Evolutionary conservation across 1,284 basidiomycete species (phyloP).

Genomic region (Coriolopsis trogii): DNA sequence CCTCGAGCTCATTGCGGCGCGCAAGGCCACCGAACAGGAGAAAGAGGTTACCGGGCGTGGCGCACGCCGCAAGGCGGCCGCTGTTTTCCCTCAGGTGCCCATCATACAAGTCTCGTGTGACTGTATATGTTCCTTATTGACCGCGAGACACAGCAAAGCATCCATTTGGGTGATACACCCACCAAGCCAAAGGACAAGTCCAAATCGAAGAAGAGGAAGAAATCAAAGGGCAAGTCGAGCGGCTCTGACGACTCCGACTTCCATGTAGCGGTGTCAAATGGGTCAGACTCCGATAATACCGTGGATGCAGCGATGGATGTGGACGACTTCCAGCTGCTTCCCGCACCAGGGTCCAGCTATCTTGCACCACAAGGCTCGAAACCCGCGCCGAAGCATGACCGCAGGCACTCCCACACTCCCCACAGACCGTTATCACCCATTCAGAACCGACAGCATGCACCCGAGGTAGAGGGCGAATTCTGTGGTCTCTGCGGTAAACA

Average conservation of each 20-base stretch:
- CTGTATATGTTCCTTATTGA: background rate
- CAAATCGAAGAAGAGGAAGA: constrained; percentile 29
- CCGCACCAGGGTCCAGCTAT: constrained; percentile 11
- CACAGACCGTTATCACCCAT: constrained; percentile 20
- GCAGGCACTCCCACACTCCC: background rate
- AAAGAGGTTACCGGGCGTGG: constrained; percentile 69
- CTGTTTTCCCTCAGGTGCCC: constrained; percentile 53
- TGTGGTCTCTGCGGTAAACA: constrained; percentile 67
- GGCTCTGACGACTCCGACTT: constrained; percentile 41
- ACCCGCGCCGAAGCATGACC: constrained; percentile 1
- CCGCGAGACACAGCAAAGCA: constrained; percentile 24
- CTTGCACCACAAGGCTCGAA: background rate
- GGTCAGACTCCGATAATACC: constrained; percentile 23
- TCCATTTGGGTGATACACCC: constrained; percentile 35
- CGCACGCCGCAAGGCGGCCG: constrained; percentile 68
- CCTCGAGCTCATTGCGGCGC: constrained; percentile 63
- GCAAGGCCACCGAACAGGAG: constrained; percentile 47
- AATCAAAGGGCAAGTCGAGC: constrained; percentile 30
- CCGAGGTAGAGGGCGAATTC: constrained; percentile 23
- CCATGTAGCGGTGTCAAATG: constrained; percentile 37
- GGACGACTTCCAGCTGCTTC: constrained; percentile 13
- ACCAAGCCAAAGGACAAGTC: constrained; percentile 29
- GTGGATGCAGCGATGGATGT: no score
- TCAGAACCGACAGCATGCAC: constrained; percentile 12
- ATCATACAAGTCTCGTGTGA: background rate